phyloP scores from a whole-genome alignment of 108 stramenopile genomes.

The Nitzschia sp. region DNA sequence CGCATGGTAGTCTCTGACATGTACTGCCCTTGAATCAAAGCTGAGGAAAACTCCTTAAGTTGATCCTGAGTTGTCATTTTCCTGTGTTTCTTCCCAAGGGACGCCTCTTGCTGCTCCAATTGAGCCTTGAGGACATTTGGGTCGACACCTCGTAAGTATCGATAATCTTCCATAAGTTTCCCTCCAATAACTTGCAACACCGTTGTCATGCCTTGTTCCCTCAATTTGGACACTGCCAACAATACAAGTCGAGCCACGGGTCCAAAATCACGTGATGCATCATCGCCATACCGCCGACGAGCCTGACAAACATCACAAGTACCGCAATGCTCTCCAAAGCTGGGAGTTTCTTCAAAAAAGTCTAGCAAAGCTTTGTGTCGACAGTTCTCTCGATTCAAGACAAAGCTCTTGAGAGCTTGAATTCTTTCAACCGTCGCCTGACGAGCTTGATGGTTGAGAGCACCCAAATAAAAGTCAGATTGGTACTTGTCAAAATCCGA shows the following conservation, averaged over 20 bases:
- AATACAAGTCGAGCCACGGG: constrained; percentile 59
- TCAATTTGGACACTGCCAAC: constrained; percentile 35
- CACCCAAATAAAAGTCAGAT: constrained; percentile 72
- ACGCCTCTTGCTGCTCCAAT: constrained; percentile 14
- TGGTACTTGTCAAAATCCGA: constrained; percentile 70
- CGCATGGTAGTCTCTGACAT: constrained; percentile 36
- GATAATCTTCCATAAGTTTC: constrained; percentile 53
- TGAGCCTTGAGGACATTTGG: constrained; percentile 19
- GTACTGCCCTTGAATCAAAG: constrained; percentile 43
- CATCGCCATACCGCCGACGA: constrained; percentile 41
- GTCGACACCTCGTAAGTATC: constrained; percentile 26
- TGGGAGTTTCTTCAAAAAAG: constrained; percentile 72
- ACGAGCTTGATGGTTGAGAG: constrained; percentile 31
- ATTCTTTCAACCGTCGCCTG: constrained; percentile 41
- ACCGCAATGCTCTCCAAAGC: constrained; percentile 73
- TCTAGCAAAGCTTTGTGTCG: constrained; percentile 61
- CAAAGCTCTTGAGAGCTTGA: constrained; percentile 56
- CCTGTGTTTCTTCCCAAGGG: constrained; percentile 18
- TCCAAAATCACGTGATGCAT: constrained; percentile 66
- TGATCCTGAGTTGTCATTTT: constrained; percentile 41
- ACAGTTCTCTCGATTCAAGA: constrained; percentile 54
- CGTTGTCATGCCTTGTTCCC: constrained; percentile 44
- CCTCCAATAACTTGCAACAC: constrained; percentile 53
- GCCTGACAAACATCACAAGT: constrained; percentile 72
- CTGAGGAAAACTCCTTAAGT: constrained; percentile 51